phyloP scores from a whole-genome alignment of 306 rosid species.

The Lupinus albus region DNA sequence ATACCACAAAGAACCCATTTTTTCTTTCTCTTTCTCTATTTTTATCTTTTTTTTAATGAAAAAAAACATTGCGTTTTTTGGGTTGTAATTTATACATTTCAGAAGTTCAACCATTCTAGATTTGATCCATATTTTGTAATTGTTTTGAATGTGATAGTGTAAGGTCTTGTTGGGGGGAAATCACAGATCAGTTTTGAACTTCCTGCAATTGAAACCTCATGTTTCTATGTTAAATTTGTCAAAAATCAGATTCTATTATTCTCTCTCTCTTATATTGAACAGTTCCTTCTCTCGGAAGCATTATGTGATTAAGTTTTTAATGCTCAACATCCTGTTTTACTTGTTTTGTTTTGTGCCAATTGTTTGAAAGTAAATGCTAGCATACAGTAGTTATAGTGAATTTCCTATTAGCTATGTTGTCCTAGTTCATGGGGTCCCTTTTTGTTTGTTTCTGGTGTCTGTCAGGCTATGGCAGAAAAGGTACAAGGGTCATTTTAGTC shows the following conservation, averaged over 20 bases:
- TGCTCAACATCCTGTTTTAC: neutral
- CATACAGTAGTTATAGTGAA: constrained; percentile 2
- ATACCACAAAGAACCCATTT: neutral
- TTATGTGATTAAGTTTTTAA: constrained; percentile 19
- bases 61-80: constrained; percentile 31
- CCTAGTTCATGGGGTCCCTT: constrained; percentile 34
- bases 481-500: constrained; percentile 23
- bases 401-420: constrained; percentile 36
- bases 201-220: constrained; percentile 31
- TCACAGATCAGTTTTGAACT: constrained; percentile 26
- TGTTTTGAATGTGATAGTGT: constrained; percentile 28
- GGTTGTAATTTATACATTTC: neutral
- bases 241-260: constrained; percentile 27
- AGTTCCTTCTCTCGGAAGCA: constrained; percentile 14
- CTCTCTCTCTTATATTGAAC: too few species aligned
- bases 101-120: constrained; percentile 7
- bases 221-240: constrained; percentile 38
- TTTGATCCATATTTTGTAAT: constrained; percentile 31
- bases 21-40: constrained; percentile 8
- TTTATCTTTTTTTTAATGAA: neutral
- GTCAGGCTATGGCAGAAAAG: constrained; percentile 30
- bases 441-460: constrained; percentile 28
- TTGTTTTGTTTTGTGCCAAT: constrained; percentile 8
- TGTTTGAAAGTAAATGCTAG: constrained; percentile 32
- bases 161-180: constrained; percentile 10